These are phyloP conservation scores for Blastomyces emzantsi DNA, from an alignment of 2,329 filamentous ascomycete genomes.

Conservation along the genomic window DNA sequence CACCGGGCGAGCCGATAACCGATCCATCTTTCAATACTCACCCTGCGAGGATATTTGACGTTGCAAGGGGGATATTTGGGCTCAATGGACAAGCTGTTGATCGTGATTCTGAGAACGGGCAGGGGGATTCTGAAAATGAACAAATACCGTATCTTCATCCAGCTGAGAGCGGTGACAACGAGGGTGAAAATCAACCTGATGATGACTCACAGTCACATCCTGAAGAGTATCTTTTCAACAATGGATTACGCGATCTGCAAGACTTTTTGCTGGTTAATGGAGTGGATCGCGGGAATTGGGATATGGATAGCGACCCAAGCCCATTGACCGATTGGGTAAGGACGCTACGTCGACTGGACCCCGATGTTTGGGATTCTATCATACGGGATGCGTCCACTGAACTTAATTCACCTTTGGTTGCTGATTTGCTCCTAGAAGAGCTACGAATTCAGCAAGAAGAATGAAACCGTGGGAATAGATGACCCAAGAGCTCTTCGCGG, in stretches of 20 bases:
- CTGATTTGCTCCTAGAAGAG: conserved; percentile 31
- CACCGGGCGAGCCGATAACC: conserved; percentile 45
- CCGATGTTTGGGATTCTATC: conserved; percentile 22
- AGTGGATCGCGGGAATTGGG: conserved; percentile 37
- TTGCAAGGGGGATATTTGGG: conserved; percentile 5
- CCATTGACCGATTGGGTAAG: conserved; percentile 31
- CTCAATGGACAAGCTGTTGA: background rate
- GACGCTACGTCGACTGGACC: conserved; percentile 24
- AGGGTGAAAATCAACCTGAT: conserved; percentile 5
- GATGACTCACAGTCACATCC: conserved; percentile 15
- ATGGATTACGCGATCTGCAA: conserved; percentile 28
- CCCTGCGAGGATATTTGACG: background rate
- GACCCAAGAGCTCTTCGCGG: background rate
- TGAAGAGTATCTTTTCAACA: conserved; percentile 17
- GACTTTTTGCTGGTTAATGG: conserved; percentile 32
- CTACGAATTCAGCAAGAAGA: conserved; percentile 22
- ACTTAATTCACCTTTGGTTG: conserved; percentile 20
- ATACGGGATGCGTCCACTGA: conserved; percentile 20
- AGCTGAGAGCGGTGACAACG: background rate
- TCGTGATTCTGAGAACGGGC: background rate
- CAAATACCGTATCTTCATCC: background rate
- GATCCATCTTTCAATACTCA: conserved; percentile 3
- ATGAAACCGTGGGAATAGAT: background rate
- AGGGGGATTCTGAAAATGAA: conserved; percentile 1
- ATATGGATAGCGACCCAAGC: conserved; percentile 27